Conservation (phyloP, 805 yeast genomes). For the Schwanniomyces pseudopolymorphus region DNA sequence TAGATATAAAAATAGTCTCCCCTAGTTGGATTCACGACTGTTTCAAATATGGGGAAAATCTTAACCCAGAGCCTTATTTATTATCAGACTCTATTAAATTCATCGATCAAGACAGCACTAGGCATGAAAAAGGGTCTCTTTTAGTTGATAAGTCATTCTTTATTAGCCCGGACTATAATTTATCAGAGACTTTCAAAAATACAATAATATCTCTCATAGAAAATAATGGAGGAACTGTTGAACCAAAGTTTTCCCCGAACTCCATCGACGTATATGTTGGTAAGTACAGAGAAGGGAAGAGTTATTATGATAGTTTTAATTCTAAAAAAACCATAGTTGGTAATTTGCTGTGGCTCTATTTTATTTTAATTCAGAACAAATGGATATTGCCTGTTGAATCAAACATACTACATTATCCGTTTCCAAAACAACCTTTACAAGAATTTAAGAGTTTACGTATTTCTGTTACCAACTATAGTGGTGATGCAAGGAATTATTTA, state of each 20-base stretch:
- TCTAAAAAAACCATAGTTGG: constrained; percentile 51
- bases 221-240: constrained; percentile 55
- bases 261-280: constrained; percentile 54
- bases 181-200: constrained; percentile 43
- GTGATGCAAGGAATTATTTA: constrained; percentile 77
- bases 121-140: not conserved
- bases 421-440: constrained; percentile 49
- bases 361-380: constrained; percentile 53
- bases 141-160: constrained; percentile 39
- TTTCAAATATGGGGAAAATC: constrained; percentile 47
- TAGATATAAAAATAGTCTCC: constrained; percentile 57
- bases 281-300: constrained; percentile 56
- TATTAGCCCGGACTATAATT: constrained; percentile 53
- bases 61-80: constrained; percentile 55
- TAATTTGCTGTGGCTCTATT: constrained; percentile 73
- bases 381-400: constrained; percentile 56
- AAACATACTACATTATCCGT: constrained; percentile 71
- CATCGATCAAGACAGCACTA: constrained; percentile 3
- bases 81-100: constrained; percentile 29
- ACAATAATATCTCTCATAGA: constrained; percentile 46
- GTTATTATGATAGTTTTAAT: constrained; percentile 47
- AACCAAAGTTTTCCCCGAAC: constrained; percentile 15
- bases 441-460: constrained; percentile 56
- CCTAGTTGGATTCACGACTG: constrained; percentile 84
- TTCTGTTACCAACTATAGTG: constrained; percentile 78